Conservation (phyloP, 768 basidiomycete genomes). For the Pleurotus citrinopileatus region DNA sequence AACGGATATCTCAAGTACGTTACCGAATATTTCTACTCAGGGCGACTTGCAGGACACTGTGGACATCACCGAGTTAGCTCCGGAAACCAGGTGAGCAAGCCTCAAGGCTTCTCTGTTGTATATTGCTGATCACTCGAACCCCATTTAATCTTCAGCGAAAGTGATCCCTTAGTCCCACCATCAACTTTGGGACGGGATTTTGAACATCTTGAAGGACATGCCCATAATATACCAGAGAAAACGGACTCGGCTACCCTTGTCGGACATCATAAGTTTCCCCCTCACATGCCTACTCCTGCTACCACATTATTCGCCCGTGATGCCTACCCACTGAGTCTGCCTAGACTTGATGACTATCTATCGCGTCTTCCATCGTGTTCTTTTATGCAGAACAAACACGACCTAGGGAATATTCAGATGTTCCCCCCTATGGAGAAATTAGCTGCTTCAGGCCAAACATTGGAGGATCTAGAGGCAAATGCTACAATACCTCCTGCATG, state of each 20-base stretch:
- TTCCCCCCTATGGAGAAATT: constrained; percentile 65
- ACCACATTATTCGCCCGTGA: constrained; percentile 55
- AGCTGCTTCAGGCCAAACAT: constrained; percentile 39
- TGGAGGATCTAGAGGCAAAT: constrained; percentile 64
- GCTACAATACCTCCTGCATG: constrained; percentile 43
- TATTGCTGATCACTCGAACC: too few relatives aligned
- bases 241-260: constrained; percentile 2
- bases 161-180: background rate
- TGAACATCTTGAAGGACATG: background rate
- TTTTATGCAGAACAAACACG: constrained; percentile 30
- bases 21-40: background rate
- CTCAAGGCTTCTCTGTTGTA: too few relatives aligned
- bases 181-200: background rate
- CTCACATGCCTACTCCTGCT: constrained; percentile 51
- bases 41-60: background rate
- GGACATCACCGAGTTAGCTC: constrained; percentile 3
- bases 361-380: constrained; percentile 40
- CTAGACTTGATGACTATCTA: constrained; percentile 59
- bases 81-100: too few relatives aligned
- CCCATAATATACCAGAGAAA: background rate
- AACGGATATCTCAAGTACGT: background rate
- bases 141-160: background rate
- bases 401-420: constrained; percentile 29
- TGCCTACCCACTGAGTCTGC: constrained; percentile 58
- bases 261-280: constrained; percentile 8